phyloP scores from a whole-genome alignment of 805 yeast genomes.

The Schwanniomyces pseudopolymorphus region DNA sequence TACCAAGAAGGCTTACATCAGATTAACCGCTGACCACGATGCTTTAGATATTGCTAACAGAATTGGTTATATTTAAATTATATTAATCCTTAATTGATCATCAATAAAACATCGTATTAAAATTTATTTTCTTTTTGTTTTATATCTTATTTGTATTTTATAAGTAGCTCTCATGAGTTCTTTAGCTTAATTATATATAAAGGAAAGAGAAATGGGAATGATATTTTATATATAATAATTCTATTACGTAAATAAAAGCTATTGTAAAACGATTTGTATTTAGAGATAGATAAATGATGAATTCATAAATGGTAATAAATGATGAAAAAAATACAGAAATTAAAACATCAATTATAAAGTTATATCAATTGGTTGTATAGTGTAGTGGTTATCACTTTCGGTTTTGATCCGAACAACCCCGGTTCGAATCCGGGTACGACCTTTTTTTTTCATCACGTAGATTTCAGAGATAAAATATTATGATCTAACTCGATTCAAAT shows the following conservation, averaged over 20 bases:
- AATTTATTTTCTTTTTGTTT: constrained; percentile 4
- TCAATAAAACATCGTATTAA: constrained; percentile 3
- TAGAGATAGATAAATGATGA: no score
- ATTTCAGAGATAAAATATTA: background rate
- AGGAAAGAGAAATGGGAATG: constrained; percentile 9
- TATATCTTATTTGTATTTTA: constrained; percentile 8
- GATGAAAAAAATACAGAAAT: no score
- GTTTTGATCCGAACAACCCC: constrained; percentile 83
- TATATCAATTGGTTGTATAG: constrained; percentile 49
- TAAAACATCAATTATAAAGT: no score
- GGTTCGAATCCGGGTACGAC: constrained; percentile 86
- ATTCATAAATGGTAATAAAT: no score
- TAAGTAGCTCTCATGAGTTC: constrained; percentile 5
- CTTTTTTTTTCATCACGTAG: constrained; percentile 26
- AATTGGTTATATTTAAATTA: constrained; percentile 91
- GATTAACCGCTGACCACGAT: constrained; percentile 98
- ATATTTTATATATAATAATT: constrained; percentile 4
- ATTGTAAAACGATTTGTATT: background rate
- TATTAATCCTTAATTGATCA: constrained; percentile 4
- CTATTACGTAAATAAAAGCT: constrained; percentile 1
- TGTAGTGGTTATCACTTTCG: constrained; percentile 83
- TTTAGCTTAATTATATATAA: constrained; percentile 6
- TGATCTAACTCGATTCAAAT: background rate
- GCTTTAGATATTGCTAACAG: constrained; percentile 99
- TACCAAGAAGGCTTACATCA: constrained; percentile 99